Percentiles rank a stretch among this genome's conserved stretches.
phyloP scores from a whole-genome alignment of 257 asterid genomes.

The Linderniella brevidens region DNA sequence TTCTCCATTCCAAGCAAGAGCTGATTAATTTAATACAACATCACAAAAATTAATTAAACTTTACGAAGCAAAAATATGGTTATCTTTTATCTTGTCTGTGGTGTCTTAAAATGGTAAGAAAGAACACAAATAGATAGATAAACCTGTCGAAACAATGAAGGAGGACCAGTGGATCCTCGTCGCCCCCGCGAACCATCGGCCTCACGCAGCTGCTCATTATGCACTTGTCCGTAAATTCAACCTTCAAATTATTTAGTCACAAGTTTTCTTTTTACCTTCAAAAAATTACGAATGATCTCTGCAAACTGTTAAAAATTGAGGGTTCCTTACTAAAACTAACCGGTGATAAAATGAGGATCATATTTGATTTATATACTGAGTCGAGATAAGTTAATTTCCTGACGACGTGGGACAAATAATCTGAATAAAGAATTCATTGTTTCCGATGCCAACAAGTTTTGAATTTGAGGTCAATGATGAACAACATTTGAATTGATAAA shows the following conservation, averaged over 20 bases:
- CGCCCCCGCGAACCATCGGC: constrained; percentile 17
- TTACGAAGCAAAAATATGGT: neutral
- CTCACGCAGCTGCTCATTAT: constrained; percentile 78
- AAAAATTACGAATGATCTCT: no score
- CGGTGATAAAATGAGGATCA: no score
- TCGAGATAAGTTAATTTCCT: no score
- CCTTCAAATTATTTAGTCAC: constrained; percentile 11
- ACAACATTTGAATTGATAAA: no score
- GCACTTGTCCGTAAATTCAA: constrained; percentile 25
- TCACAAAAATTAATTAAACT: constrained; percentile 2
- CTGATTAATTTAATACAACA: constrained; percentile 16
- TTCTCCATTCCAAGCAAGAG: constrained; percentile 80
- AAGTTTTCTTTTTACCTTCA: no score
- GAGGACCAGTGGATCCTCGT: constrained; percentile 53
- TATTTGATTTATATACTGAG: no score
- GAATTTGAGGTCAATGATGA: no score
- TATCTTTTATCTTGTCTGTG: neutral
- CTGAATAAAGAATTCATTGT: no score
- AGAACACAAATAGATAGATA: neutral
- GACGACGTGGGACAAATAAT: no score
- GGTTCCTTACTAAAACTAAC: no score
- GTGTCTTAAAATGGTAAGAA: neutral
- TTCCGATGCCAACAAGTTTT: no score
- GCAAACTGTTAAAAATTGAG: no score
- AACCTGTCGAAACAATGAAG: constrained; percentile 82